Evolutionary conservation across 148 eudicot species (phyloP), one percentile per base, ranked within the genome.

Genomic region (Persicaria tinctoria): DNA sequence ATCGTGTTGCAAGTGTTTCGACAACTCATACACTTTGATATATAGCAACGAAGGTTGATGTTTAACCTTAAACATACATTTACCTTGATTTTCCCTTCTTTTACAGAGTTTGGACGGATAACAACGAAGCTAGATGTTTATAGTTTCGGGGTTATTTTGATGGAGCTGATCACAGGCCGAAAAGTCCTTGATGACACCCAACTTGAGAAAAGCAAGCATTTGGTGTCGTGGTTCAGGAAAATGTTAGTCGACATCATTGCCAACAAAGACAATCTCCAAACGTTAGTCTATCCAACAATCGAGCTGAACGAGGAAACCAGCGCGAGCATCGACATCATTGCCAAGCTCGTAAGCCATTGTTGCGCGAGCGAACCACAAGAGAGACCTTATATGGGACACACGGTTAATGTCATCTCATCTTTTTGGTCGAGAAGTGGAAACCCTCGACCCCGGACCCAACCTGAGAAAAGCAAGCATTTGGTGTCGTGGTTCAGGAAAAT

Each of bases 341-440:
- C 91, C 60, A 89, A 89, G 85, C 80, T 91, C n/a, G 97, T 93
- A 0, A 81, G 91, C 51, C 97, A 91, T 72, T 91, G 97, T 82
- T 80, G 85, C 32, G 93, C 91, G 27, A 14, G 86, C 74, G 89
- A 91, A 49, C 91, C 93, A 1, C 46, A 83, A 46, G 89, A 87
- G 76, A 83, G 97, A 76, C 97, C 97, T 3, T 91, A 91, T 46
- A 91, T 91, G 93, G 80, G 91, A 2, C 91, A 91, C n/a, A 81
- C 77, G 0, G 97, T 91, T 17, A 89, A 87, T 12, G 90, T 87
- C 46, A 84, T 91, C 11, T 91, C 97, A 0, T 79, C 90, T 10
- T 88, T 91, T n/a, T n/a, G 1, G 76, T 83, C 11, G 87, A 91
- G 80, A 77, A 83, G n/a, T 91, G 97, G 97, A 89, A 85, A 76